A percentile compares a stretch with the other conserved stretches of the same genome.
Conservation (phyloP, 805 yeast genomes). For the Spathaspora passalidarum region DNA sequence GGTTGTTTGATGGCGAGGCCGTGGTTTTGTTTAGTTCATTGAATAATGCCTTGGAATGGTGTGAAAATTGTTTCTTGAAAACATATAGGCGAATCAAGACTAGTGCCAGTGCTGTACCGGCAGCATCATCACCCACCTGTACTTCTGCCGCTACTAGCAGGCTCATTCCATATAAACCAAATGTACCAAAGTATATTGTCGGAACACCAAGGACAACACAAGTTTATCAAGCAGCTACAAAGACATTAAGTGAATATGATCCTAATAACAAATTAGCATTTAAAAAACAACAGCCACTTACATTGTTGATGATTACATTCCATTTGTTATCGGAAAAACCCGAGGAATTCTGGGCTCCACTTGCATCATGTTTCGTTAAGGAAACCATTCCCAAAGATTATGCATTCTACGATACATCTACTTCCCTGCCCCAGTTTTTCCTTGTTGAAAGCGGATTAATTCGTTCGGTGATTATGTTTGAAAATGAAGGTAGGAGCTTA, state of each 20-base stretch:
- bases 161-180: background rate
- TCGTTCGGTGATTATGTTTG: constrained; percentile 35
- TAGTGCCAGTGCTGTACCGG: constrained; percentile 5
- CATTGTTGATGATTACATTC: constrained; percentile 62
- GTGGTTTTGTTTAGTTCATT: constrained; percentile 72
- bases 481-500: constrained; percentile 34
- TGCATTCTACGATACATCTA: constrained; percentile 44
- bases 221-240: constrained; percentile 50
- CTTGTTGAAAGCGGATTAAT: constrained; percentile 49
- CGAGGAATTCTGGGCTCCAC: constrained; percentile 60
- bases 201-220: constrained; percentile 52
- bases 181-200: constrained; percentile 1
- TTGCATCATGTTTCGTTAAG: constrained; percentile 50
- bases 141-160: background rate
- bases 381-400: constrained; percentile 46
- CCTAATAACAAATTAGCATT: constrained; percentile 30
- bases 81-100: constrained; percentile 46
- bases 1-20: constrained; percentile 45
- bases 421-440: constrained; percentile 51
- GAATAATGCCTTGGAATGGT: constrained; percentile 92
- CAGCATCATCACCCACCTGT: background rate
- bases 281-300: constrained; percentile 50
- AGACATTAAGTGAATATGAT: constrained; percentile 31
- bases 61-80: constrained; percentile 84
- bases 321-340: constrained; percentile 45